phyloP scores from a whole-genome alignment of 2,329 filamentous ascomycete species.

The Zopfia rhizophila region DNA sequence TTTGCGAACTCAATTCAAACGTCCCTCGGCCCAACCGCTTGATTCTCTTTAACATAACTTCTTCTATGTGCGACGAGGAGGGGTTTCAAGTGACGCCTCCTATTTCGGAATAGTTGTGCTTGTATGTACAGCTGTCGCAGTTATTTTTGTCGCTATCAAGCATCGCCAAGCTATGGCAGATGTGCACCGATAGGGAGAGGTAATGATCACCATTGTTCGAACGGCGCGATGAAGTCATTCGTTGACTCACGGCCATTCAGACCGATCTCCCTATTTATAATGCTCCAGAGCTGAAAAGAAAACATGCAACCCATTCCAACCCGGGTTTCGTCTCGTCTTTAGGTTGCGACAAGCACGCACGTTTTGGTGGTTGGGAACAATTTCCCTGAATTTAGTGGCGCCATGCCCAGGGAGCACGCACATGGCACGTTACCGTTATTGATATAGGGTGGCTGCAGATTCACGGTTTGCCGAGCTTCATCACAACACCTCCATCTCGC shows the following conservation, averaged over 20 bases:
- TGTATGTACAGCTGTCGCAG: constrained; percentile 26
- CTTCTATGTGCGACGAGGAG: constrained; percentile 18
- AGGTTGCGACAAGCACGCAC: constrained; percentile 24
- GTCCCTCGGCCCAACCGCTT: neutral
- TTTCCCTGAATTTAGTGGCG: constrained; percentile 17
- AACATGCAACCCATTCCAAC: constrained; percentile 10
- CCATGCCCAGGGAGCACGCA: neutral
- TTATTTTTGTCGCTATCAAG: constrained; percentile 44
- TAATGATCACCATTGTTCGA: constrained; percentile 27
- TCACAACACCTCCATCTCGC: constrained; percentile 19
- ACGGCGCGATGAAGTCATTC: constrained; percentile 28
- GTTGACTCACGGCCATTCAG: constrained; percentile 19
- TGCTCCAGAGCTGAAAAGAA: constrained; percentile 31
- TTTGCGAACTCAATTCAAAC: constrained; percentile 27
- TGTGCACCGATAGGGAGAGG: constrained; percentile 24
- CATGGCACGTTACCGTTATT: constrained; percentile 4
- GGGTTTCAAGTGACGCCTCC: constrained; percentile 30
- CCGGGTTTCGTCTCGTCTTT: constrained; percentile 5
- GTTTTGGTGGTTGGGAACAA: constrained; percentile 18
- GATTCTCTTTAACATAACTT: neutral
- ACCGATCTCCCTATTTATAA: constrained; percentile 26
- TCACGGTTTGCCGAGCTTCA: constrained; percentile 4
- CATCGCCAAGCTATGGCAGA: constrained; percentile 36
- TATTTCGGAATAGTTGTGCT: too few species aligned
- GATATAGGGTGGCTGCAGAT: neutral